Evolutionary conservation across 2,329 filamentous ascomycete species (phyloP).

Genomic region (Claviceps sp.): DNA sequence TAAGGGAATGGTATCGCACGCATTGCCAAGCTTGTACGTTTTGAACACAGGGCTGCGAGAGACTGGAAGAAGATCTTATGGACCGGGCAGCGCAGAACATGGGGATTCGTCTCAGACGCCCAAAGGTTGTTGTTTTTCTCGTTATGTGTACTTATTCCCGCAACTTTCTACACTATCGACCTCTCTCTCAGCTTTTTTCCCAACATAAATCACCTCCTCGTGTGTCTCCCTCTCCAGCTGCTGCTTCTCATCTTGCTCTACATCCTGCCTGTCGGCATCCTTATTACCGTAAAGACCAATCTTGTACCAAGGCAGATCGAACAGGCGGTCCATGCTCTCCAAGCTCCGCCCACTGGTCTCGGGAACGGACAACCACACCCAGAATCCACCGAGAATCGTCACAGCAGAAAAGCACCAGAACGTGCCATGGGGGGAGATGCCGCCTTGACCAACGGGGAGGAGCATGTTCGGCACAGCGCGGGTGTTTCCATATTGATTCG

Average conservation of each 20-base stretch:
- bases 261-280: constrained; percentile 35
- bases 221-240: constrained; percentile 19
- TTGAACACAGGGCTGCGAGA: too few relatives aligned
- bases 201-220: constrained; percentile 21
- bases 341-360: constrained; percentile 55
- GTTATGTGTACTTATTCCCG: too few relatives aligned
- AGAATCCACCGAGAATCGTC: constrained; percentile 52
- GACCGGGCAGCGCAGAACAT: too few relatives aligned
- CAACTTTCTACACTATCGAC: neutral
- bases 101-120: too few relatives aligned
- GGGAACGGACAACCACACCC: constrained; percentile 61
- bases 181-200: constrained; percentile 14
- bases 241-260: constrained; percentile 31
- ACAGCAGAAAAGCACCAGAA: constrained; percentile 65
- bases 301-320: constrained; percentile 59
- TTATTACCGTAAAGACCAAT: constrained; percentile 48
- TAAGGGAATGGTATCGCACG: too few relatives aligned
- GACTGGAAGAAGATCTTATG: too few relatives aligned
- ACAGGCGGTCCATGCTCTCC: constrained; percentile 60
- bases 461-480: constrained; percentile 67
- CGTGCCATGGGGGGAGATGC: constrained; percentile 49
- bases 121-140: too few relatives aligned
- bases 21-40: too few relatives aligned
- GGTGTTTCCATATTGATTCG: constrained; percentile 65
- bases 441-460: constrained; percentile 30